phyloP scores from a whole-genome alignment of 345 rosid species.

The Crucihimalaya himalaica region DNA sequence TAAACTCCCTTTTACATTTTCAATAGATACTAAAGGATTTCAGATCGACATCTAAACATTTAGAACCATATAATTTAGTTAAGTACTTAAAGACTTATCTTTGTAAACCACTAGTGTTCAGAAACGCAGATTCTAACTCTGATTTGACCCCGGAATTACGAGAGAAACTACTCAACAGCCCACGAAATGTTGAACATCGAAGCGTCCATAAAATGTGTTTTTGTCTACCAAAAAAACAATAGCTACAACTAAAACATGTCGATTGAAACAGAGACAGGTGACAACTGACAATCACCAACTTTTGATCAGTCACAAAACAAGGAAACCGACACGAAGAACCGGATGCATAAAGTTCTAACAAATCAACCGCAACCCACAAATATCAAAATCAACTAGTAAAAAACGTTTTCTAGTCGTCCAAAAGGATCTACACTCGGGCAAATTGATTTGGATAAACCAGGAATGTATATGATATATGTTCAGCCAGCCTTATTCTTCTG shows the following conservation, averaged over 20 bases:
- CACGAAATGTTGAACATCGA: neutral
- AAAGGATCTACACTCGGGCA: neutral
- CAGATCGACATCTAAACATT: too few relatives aligned
- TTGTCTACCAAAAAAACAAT: constrained; percentile 15
- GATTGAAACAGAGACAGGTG: neutral
- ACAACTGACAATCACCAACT: neutral
- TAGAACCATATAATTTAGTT: neutral
- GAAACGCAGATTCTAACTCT: neutral
- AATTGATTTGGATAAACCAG: constrained; percentile 25
- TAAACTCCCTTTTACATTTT: too few relatives aligned
- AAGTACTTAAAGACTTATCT: neutral
- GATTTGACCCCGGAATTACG: neutral
- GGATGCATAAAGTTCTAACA: neutral
- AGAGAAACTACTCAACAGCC: neutral
- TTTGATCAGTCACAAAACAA: neutral
- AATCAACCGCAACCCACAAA: neutral
- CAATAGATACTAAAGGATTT: neutral
- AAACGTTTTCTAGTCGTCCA: neutral
- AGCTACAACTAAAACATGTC: constrained; percentile 27
- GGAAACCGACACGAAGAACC: neutral
- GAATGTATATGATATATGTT: constrained; percentile 20
- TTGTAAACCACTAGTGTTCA: neutral
- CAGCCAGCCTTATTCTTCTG: constrained; percentile 21
- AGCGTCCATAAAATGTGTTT: constrained; percentile 1
- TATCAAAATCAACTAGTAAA: neutral